A percentile compares a stretch with the other conserved stretches of the same genome.
Evolutionary conservation across 169 alveolate species (phyloP).

Genomic region (Cyclospora cayetanensis): DNA sequence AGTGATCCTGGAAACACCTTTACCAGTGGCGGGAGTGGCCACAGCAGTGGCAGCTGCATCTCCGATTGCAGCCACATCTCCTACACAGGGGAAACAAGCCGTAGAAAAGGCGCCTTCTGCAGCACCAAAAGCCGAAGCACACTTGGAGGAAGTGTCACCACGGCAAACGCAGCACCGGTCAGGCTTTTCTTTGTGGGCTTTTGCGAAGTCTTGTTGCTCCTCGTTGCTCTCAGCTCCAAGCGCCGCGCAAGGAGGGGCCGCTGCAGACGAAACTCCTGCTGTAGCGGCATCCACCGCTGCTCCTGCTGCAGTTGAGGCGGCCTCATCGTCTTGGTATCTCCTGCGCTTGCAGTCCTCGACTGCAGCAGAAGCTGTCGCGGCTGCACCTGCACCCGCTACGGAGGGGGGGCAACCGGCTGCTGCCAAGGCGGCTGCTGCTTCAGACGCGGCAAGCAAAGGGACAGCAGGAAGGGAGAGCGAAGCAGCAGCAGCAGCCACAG

Average conservation of each 20-base stretch:
- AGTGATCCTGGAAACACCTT: no score
- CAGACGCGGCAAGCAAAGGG: no score
- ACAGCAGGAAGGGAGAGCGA: no score
- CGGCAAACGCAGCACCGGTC: neutral
- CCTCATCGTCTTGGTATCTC: neutral
- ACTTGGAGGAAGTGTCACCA: neutral
- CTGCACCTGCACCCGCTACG: neutral
- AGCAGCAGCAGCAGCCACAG: slow-evolving; percentile 24
- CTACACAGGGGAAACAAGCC: neutral
- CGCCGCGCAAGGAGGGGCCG: neutral
- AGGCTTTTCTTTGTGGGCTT: neutral
- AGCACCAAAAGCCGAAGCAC: neutral
- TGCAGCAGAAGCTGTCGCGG: neutral
- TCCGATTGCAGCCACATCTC: neutral
- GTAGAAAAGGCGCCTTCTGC: neutral
- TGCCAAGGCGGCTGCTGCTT: neutral
- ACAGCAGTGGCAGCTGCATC: neutral
- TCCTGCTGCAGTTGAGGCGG: neutral
- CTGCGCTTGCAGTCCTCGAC: neutral
- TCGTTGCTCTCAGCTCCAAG: neutral
- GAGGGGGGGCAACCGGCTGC: neutral
- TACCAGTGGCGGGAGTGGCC: no score
- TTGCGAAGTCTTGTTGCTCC: neutral
- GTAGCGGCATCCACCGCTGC: no score
- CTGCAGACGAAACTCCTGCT: neutral